Evolutionary conservation across 768 basidiomycete genomes (phyloP), one percentile per base, ranked within the genome.

Genomic region (Mycena haematopus): DNA sequence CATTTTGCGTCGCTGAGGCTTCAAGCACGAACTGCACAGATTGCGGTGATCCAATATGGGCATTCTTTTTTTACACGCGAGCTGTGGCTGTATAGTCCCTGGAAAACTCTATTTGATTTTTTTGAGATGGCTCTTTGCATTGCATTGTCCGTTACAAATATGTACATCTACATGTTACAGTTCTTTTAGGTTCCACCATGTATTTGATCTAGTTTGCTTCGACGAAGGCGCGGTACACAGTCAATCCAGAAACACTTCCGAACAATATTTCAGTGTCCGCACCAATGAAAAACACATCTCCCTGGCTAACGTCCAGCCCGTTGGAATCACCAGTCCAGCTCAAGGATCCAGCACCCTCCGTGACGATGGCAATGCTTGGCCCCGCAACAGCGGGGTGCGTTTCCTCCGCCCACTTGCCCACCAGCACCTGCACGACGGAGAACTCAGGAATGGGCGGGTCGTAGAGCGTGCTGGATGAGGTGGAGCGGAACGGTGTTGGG

Each of bases 391-490:
- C 75, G 13, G 76, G 77, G 67, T 96, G 93, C 21, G 63, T 72
- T 72, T 90, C 88, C 21, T 70, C 71, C 62, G 75, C 76, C 8
- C 79, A 81, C 0, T 72, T 67, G 0, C 69, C 65, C 9, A 97
- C 72, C 40, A 78, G 78, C 8, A 88, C 78, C 31, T 84, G 83
- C 17, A 96, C 79, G 19, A 99, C 95, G 3, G 91, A 88, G 76
- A 99, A 99, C 74, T 99, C 97, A 35, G 88, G 88, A 68, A 96
- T 90, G 0, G 97, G 95, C 7, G 97, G 96, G 70, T 97, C 85
- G 76, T 97, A 99, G 21, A 93, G 77, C 22, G 79, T 77, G 63
- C 74, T 79, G 24, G 59, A 35, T n/a, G 60, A 42, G 19, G 80
- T 74, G 27, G 71, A 61, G 11, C 71, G 66, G 77, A 88, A 91